Percentiles rank a stretch among this genome's conserved stretches.
Conservation (phyloP, 306 rosid genomes). For the Vicia sativa region DNA sequence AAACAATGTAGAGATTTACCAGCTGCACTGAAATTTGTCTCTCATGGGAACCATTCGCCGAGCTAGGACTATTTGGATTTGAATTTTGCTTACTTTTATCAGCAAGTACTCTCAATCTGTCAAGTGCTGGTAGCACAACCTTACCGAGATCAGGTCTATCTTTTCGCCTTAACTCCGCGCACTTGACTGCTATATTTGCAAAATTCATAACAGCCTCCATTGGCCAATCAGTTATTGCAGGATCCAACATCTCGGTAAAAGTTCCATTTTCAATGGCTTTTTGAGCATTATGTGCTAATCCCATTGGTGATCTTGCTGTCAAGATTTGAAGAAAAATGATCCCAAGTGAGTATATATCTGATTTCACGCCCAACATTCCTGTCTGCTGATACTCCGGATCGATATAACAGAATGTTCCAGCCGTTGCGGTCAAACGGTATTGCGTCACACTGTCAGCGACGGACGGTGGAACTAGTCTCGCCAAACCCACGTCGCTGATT, state of each 20-base stretch:
- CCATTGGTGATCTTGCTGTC: conserved; percentile 89
- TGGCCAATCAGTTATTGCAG: conserved; percentile 81
- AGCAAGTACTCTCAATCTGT: conserved; percentile 62
- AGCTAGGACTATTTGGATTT: conserved; percentile 16
- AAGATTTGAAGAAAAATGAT: conserved; percentile 76
- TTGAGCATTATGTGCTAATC: conserved; percentile 75
- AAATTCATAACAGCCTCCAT: conserved; percentile 57
- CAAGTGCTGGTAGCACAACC: conserved; percentile 69
- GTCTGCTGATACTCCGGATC: conserved; percentile 98
- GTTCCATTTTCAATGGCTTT: conserved; percentile 68
- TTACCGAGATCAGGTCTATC: conserved; percentile 88
- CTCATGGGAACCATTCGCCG: neutral
- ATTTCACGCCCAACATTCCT: conserved; percentile 93
- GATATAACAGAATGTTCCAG: conserved; percentile 94
- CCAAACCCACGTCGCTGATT: conserved; percentile 90
- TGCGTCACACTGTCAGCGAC: conserved; percentile 74
- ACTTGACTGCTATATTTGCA: conserved; percentile 68
- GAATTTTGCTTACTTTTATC: conserved; percentile 43
- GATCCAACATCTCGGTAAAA: conserved; percentile 67
- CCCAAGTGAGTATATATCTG: conserved; percentile 91
- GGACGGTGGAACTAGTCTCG: conserved; percentile 84
- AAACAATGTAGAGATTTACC: conserved; percentile 46
- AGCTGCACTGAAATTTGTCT: conserved; percentile 63
- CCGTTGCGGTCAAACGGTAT: conserved; percentile 83
- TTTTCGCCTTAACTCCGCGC: conserved; percentile 77